Evolutionary conservation across 139 green algal genomes (phyloP).

Genomic region (Yamagishiella unicocca): DNA sequence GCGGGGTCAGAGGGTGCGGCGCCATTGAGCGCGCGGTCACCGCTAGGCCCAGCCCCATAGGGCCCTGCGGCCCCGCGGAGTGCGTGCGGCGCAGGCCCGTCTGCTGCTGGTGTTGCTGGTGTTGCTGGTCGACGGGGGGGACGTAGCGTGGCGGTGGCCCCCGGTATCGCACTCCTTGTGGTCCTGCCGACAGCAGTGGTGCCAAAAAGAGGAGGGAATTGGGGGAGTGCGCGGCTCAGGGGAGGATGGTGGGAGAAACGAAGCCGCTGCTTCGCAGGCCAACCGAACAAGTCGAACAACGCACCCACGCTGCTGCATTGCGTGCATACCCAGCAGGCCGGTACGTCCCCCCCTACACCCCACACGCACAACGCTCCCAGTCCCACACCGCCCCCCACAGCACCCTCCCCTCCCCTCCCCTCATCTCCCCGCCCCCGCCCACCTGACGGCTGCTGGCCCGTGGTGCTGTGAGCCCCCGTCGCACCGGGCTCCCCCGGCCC

Average conservation of each 20-base stretch:
- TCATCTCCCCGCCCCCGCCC: no score
- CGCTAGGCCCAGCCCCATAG: background rate
- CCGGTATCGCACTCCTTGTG: conserved; percentile 9
- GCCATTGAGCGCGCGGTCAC: conserved; percentile 33
- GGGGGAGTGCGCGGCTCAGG: background rate
- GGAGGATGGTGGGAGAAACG: no score
- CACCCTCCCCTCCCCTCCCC: no score
- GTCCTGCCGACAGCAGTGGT: background rate
- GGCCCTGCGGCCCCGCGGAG: background rate
- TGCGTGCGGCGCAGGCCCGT: conserved; percentile 7
- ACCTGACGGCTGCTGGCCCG: background rate
- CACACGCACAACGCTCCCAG: no score
- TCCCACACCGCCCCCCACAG: no score
- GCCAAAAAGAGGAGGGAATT: background rate
- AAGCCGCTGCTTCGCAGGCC: no score
- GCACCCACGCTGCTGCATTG: no score
- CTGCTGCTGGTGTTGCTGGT: background rate
- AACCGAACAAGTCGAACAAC: no score
- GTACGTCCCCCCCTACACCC: no score
- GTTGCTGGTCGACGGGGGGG: background rate
- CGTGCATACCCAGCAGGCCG: no score
- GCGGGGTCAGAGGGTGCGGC: conserved; percentile 29
- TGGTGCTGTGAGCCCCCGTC: background rate
- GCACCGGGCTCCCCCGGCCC: background rate
- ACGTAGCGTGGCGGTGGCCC: conserved; percentile 18